phyloP scores from a whole-genome alignment of 768 basidiomycete genomes.

The Rhodotorula paludigena region DNA sequence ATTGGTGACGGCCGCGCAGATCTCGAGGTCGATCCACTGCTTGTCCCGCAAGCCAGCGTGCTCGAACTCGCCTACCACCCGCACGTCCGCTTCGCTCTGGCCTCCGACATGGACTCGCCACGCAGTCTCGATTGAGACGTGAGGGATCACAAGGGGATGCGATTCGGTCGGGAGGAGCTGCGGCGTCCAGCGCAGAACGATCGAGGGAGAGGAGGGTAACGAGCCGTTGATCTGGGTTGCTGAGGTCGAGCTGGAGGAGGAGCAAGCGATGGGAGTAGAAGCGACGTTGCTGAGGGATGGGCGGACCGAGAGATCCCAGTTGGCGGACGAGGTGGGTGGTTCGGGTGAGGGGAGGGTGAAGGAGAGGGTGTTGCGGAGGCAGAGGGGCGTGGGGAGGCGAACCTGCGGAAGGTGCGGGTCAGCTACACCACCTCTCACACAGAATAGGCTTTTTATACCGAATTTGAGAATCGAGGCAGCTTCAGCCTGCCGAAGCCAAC shows the following conservation, averaged over 20 bases:
- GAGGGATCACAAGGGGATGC: background rate
- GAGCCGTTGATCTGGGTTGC: slow-evolving; percentile 12
- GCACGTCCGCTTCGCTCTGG: background rate
- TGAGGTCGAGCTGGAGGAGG: no score
- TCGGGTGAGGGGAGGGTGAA: slow-evolving; percentile 13
- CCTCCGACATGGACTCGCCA: slow-evolving; percentile 10
- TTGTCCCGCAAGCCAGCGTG: slow-evolving; percentile 16
- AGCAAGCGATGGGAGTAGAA: no score
- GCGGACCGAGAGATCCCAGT: slow-evolving; percentile 30
- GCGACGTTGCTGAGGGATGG: slow-evolving; percentile 12
- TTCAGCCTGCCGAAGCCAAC: slow-evolving; percentile 1
- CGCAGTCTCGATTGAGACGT: background rate
- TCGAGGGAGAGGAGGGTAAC: slow-evolving; percentile 4
- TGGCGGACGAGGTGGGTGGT: background rate
- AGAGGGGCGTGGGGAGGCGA: slow-evolving; percentile 15
- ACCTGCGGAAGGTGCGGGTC: background rate
- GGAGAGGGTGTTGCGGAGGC: slow-evolving; percentile 17
- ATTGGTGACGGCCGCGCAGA: no score
- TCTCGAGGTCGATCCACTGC: slow-evolving; percentile 16
- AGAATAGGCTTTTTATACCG: background rate
- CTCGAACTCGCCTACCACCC: slow-evolving; percentile 7
- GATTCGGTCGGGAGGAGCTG: background rate
- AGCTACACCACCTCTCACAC: no score
- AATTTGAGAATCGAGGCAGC: slow-evolving; percentile 26
- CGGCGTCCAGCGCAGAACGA: slow-evolving; percentile 17